These are phyloP conservation scores for Coniferiporia sulphurascens DNA, from an alignment of 1,284 basidiomycete genomes.

Conservation along the genomic window DNA sequence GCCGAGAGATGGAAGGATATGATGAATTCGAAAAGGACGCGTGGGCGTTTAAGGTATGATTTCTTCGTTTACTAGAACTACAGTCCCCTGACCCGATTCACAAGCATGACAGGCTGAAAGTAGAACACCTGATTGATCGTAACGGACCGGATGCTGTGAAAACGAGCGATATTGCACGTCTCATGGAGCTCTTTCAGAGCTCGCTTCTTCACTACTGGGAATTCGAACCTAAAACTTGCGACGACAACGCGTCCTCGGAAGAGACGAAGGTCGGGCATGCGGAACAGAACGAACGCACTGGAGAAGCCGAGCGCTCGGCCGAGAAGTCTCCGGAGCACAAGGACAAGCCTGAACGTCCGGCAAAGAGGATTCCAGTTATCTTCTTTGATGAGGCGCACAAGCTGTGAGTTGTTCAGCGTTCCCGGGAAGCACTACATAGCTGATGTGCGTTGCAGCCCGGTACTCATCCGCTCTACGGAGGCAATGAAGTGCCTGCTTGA, in stretches of 20 bases:
- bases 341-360: constrained; percentile 31
- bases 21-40: constrained; percentile 69
- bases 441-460: constrained; percentile 40
- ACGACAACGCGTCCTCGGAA: constrained; percentile 2
- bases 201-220: constrained; percentile 69
- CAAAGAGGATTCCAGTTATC: constrained; percentile 73
- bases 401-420: constrained; percentile 41
- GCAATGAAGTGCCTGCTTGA: constrained; percentile 80
- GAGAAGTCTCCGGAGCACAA: constrained; percentile 26
- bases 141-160: constrained; percentile 39
- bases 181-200: constrained; percentile 81
- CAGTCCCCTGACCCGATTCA: constrained; percentile 10
- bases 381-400: constrained; percentile 83
- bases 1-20: constrained; percentile 58
- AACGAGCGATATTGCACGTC: constrained; percentile 74
- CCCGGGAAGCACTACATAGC: not conserved
- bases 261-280: constrained; percentile 12
- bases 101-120: constrained; percentile 67
- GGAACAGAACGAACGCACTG: constrained; percentile 4
- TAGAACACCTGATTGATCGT: constrained; percentile 56
- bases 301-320: constrained; percentile 24
- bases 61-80: not conserved
- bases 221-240: constrained; percentile 43
- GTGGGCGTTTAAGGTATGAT: constrained; percentile 67
- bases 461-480: constrained; percentile 67